Percentiles rank a stretch among this genome's conserved stretches.
These are phyloP conservation scores for Tricholoma furcatifolium DNA, from an alignment of 768 basidiomycete species.

Conservation along the genomic window DNA sequence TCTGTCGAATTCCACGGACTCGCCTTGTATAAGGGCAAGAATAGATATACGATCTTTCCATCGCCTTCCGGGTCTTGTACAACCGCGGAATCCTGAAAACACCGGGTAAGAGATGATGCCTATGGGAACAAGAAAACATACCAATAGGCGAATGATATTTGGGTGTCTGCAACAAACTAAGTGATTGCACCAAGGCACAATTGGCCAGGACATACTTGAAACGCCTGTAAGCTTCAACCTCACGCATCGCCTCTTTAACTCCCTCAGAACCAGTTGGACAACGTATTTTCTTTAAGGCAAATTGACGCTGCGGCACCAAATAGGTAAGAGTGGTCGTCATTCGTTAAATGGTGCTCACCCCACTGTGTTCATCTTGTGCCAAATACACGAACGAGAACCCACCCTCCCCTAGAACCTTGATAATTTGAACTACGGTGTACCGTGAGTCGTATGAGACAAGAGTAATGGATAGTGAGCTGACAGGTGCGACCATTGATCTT, in stretches of 20 bases:
- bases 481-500: constrained; percentile 97
- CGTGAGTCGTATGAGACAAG: constrained; percentile 11
- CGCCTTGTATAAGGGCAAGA: constrained; percentile 91
- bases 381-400: constrained; percentile 93
- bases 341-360: constrained; percentile 43
- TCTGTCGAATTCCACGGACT: constrained; percentile 1
- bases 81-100: constrained; percentile 81
- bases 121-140: constrained; percentile 21
- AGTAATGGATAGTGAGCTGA: constrained; percentile 37
- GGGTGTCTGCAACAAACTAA: constrained; percentile 60
- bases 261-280: constrained; percentile 87
- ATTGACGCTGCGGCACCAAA: constrained; percentile 61
- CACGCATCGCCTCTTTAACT: constrained; percentile 86
- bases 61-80: constrained; percentile 93
- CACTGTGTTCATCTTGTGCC: constrained; percentile 83
- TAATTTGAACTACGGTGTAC: constrained; percentile 67
- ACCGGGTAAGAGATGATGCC: constrained; percentile 9
- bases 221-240: constrained; percentile 90
- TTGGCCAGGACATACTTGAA: constrained; percentile 69
- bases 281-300: constrained; percentile 95
- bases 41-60: constrained; percentile 94
- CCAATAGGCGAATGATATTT: constrained; percentile 94
- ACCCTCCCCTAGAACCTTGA: constrained; percentile 93
- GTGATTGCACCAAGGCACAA: background rate
- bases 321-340: background rate